Evolutionary conservation across 2,329 filamentous ascomycete genomes (phyloP), one percentile per base, ranked within the genome.

Genomic region (Alternaria sp.): DNA sequence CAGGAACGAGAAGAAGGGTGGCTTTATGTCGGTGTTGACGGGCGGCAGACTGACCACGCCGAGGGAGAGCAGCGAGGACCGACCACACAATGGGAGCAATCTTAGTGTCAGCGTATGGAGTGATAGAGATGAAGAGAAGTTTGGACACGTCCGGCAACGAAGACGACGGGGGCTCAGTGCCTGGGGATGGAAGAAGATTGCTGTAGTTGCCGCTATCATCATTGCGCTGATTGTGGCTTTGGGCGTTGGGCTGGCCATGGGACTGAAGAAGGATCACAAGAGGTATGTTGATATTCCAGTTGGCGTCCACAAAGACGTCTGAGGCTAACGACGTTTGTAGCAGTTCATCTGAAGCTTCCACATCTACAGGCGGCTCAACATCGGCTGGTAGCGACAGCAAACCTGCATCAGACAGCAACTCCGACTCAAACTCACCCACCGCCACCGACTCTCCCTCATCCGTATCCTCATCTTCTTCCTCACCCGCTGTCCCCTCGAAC

Each of bases 111-210:
- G 75, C 48, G 75, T 77, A 5, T 79, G 77, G 76, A 75, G 73
- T 20, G 77, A 78, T 16, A 68, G 63, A 48, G 72, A 75, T 20
- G 68, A 61, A 7, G 70, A 77, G 52, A 78, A 77, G 56, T 74
- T 78, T 49, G 64, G 62, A 4, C 69, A 65, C 20, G 39, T 75
- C 14, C 56, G 67, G 28, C 70, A 75, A 36, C 57, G 66, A 28
- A 73, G 65, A 48, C 66, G 70, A n/a, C 43, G 46, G 20, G 57
- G 49, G 14, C 49, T 61, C 5, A 47, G 69, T 12, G 64, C 76
- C 64, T 79, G 80, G 54, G 77, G 80, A 44, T 79, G 80, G 78
- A 79, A 77, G 55, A 71, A 74, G 39, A 57, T 81, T n/a, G 63
- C 71, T 1, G 51, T 82, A 3, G 71, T 83, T 20, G 51, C 71